Conservation (phyloP, 2,329 filamentous ascomycete genomes). For the Thielaviopsis punctulata region DNA sequence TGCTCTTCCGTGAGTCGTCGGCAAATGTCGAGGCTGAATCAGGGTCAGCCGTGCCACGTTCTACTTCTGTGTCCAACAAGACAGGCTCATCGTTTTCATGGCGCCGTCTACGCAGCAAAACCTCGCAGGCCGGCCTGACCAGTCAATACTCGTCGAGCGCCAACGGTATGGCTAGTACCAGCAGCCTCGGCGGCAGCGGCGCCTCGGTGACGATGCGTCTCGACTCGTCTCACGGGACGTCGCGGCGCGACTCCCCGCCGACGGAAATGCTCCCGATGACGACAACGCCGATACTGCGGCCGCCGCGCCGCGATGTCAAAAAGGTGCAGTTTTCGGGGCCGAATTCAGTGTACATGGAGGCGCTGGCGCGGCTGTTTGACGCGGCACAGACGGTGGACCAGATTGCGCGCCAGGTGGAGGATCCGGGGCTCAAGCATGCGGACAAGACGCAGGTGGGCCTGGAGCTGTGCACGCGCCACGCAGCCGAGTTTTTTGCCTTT, state of each 20-base stretch:
- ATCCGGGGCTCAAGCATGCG: slow-evolving; percentile 78
- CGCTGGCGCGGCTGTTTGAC: slow-evolving; percentile 79
- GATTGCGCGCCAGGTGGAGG: slow-evolving; percentile 89
- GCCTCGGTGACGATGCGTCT: slow-evolving; percentile 15
- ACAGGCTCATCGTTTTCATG: slow-evolving; percentile 52
- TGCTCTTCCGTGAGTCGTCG: slow-evolving; percentile 56
- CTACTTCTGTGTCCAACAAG: slow-evolving; percentile 51
- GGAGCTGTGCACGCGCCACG: slow-evolving; percentile 81
- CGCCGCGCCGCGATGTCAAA: slow-evolving; percentile 52
- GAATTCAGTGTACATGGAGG: slow-evolving; percentile 79
- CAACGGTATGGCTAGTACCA: slow-evolving; percentile 13
- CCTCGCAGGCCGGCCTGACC: slow-evolving; percentile 47
- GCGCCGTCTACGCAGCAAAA: slow-evolving; percentile 81
- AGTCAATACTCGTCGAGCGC: slow-evolving; percentile 26
- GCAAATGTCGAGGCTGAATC: slow-evolving; percentile 28
- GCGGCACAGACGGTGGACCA: slow-evolving; percentile 84
- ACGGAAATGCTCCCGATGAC: slow-evolving; percentile 69
- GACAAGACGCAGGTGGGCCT: slow-evolving; percentile 90
- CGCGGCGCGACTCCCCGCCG: slow-evolving; percentile 26
- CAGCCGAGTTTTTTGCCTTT: slow-evolving; percentile 94
- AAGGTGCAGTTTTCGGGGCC: slow-evolving; percentile 62
- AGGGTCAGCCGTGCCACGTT: slow-evolving; percentile 29
- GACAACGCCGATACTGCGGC: slow-evolving; percentile 42
- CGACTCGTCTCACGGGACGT: not conserved
- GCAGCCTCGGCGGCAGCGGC: slow-evolving; percentile 13